A percentile compares a stretch with the other conserved stretches of the same genome.
Evolutionary conservation across 208 protist species (phyloP).

Genomic region (Leptomonas pyrrhocoris): DNA sequence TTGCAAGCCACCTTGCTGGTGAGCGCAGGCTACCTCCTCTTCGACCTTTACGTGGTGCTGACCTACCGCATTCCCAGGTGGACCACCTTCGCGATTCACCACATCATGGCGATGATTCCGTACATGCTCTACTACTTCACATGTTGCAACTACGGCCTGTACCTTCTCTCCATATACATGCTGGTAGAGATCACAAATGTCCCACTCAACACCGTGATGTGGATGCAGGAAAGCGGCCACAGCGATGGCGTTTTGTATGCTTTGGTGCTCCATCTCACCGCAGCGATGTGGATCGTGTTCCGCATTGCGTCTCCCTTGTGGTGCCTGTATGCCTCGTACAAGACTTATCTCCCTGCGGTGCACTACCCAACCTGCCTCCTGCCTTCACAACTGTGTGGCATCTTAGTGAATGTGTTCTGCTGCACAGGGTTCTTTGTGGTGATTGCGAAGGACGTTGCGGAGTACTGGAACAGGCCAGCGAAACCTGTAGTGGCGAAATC

Average conservation of each 20-base stretch:
- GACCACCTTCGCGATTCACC: constrained; percentile 42
- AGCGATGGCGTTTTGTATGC: constrained; percentile 20
- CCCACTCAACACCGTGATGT: constrained; percentile 37
- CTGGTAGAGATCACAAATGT: constrained; percentile 65
- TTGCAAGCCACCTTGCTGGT: constrained; percentile 41
- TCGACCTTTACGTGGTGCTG: constrained; percentile 37
- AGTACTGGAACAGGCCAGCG: constrained; percentile 5
- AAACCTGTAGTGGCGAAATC: neutral
- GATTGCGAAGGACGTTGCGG: constrained; percentile 20
- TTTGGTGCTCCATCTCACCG: constrained; percentile 35
- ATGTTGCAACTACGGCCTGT: constrained; percentile 40
- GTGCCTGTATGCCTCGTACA: constrained; percentile 36
- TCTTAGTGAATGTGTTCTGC: constrained; percentile 55
- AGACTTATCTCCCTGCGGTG: constrained; percentile 31
- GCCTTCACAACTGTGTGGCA: constrained; percentile 41
- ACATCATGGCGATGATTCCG: constrained; percentile 45
- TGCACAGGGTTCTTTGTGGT: constrained; percentile 44
- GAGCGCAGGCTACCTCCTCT: constrained; percentile 52
- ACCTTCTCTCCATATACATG: constrained; percentile 51
- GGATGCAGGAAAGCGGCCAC: constrained; percentile 41
- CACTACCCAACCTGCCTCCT: constrained; percentile 28
- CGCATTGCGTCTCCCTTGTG: constrained; percentile 41
- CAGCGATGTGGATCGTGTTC: constrained; percentile 48
- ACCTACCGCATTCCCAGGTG: constrained; percentile 42
- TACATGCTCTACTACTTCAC: constrained; percentile 57